Base-by-base conservation (phyloP, 208 protist species). In the Crithidia sp. region DNA sequence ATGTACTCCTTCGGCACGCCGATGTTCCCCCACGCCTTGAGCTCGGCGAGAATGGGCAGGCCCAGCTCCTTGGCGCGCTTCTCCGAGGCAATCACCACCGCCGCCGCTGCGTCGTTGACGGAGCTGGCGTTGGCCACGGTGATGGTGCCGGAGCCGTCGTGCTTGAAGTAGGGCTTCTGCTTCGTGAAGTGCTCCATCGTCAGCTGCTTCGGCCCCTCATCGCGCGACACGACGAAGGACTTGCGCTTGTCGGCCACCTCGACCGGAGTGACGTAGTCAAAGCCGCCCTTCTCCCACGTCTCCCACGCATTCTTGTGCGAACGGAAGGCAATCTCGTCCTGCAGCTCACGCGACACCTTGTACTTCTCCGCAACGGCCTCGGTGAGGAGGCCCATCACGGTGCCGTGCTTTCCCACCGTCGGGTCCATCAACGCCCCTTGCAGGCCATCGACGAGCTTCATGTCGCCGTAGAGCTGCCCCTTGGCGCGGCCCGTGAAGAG, bases 81-180 rank as follows among this genome's bases (percentile, higher is more conserved):
- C 47, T 88, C 88, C 8, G 87, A 88, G 52, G 91, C 82, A 0
- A 99, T 40, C 28, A 98, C 75, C 36, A 98, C 43, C 3, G 94
- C 87, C 5, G 94, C 88, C 12, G 95, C 97, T 40, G 89, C 97
- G 74, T 98, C 97, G 81, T 93, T 97, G 41, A 98, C 68, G 50
- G 74, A 88, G 68, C 85, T 95, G 50, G 92, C 70, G 82, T 98
- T 99, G 44, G 90, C 97, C 28, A 91, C 86, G 55, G 98, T 99
- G 52, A 99, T 89, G 3, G 94, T 98, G 53, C 95, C 95, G 43
- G 56, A 76, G 71, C 87, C 89, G 39, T 97, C 82, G 43, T 83
- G 84, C 62, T 95, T 79, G 82, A 98, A 98, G 54, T 84, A 83
- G 54, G 96, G 85, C 76, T 94, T 86, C 65, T 98, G 88, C 54